Evolutionary conservation across 176 grass and related monocot species (phyloP), one percentile per base, ranked within the genome.

Genomic region (Triticum dicoccoides): DNA sequence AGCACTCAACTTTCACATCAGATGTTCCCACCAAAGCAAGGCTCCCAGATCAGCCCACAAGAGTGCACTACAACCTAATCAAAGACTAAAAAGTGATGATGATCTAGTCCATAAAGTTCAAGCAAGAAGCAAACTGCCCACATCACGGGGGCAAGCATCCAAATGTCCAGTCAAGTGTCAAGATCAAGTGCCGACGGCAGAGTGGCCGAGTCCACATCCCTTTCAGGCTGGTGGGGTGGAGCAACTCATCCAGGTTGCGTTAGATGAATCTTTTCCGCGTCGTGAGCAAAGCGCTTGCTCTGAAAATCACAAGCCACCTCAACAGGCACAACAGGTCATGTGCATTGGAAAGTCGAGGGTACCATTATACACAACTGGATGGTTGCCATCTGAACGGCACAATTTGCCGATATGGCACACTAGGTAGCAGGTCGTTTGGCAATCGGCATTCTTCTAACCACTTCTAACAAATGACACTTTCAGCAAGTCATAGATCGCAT

Each of bases 51-150:
- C 32, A 74, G 49, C 47, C 2, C 61, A 32, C n/a, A 23, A 59
- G 77, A 39, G 42, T 73, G 9, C 54, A 73, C 27, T 72, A 21
- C 18, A 87, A 30, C 75, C 45, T 35, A 83, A 73, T 25, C 20
- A 80, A 68, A 89, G 5, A 54, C 51, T 54, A 54, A 18, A 54
- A 54, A 7, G 51, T 18, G 51, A 54, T 14, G 30, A 79, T 67
- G 44, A 35, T 42, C 23, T 66, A n/a, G 9, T 49, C 12, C 56
- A 62, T 29, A 75, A 82, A 77, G 51, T 54, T 54, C 51, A 54
- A 83, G n/a, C 72, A 41, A 44, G 88, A 86, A 86, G 89, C 80
- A 52, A 86, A 15, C 72, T 9, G 52, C 79, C 75, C 61, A 69
- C 47, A 84, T 87, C 59, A 42, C 65, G 65, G 64, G 88, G 17